These are phyloP conservation scores for Eucalyptus rudis DNA, from an alignment of 345 rosid genomes.

Conservation along the genomic window DNA sequence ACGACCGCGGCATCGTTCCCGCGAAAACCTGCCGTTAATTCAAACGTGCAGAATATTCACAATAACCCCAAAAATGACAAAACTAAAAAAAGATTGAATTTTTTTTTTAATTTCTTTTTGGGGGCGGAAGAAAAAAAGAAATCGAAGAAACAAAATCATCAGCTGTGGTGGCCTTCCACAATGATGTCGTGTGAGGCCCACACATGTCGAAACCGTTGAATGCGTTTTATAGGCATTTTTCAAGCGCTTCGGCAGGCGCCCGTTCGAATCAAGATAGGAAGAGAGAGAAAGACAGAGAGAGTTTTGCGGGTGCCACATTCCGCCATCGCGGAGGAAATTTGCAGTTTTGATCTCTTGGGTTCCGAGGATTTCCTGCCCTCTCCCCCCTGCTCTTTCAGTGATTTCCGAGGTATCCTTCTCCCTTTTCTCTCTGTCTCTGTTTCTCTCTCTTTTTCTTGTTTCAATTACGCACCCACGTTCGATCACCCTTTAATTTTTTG, in stretches of 20 bases:
- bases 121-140: not conserved
- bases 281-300: not conserved
- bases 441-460: not conserved
- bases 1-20: not conserved
- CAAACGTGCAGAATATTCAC: not conserved
- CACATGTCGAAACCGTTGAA: not conserved
- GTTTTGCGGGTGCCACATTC: not conserved
- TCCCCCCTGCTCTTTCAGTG: slow-evolving; percentile 12
- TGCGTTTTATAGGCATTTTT: not conserved
- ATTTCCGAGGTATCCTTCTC: slow-evolving; percentile 1
- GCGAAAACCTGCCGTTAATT: not conserved
- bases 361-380: slow-evolving; percentile 19
- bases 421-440: not conserved
- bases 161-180: not conserved
- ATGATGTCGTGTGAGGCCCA: not conserved
- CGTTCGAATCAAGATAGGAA: not conserved
- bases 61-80: not conserved
- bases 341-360: not conserved
- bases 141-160: not conserved
- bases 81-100: not conserved
- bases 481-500: not conserved
- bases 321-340: not conserved
- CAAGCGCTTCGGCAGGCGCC: not conserved
- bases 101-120: too few species aligned
- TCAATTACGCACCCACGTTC: not conserved